Evolutionary conservation across 1,139 yeast species (phyloP), one percentile per base, ranked within the genome.

Genomic region (Hyphopichia wangnamkhiaoensis): DNA sequence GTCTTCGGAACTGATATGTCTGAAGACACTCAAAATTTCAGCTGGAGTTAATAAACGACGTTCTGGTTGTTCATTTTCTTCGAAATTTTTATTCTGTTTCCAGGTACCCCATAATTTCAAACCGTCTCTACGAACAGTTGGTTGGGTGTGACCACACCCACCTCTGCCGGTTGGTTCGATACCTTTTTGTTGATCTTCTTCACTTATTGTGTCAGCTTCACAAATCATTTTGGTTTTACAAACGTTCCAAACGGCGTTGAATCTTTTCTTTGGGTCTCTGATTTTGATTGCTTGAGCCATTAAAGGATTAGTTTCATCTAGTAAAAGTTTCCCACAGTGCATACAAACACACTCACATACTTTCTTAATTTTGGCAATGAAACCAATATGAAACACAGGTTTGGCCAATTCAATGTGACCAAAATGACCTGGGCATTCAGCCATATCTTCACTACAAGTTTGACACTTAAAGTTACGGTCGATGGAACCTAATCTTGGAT

Each of bases 401-500:
- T 91, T 93, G 27, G 98, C 98, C 49, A 94, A 76, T 61, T 94
- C 98, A 45, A 94, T 94, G 61, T 94, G 98, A 50, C 99, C 99
- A 68, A 94, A 94, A 71, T 94, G 99, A 44, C 99, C 99, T 1
- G 98, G 98, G 67, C 99, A 94, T 61, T 93, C 98, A 44, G 94
- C 89, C 97, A 93, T 93, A 57, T 94, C 96, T 65, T 93, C 98
- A 56, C 96, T 95, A 76, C 99, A 93, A 25, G 99, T 93, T 72
- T 91, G 98, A 75, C 99, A 93, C 70, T 89, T 88, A 75, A 86
- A 87, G 62, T 90, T 91, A 63, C 98, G 82, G 66, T 94, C 99
- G 53, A 93, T 93, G 9, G 98, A 88, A 39, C 99, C 99, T 47
- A 94, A 74, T 54, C 98, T 82, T 42, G 98, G 98, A 61, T 94